phyloP scores from a whole-genome alignment of 345 rosid genomes.

The Brassica incana region DNA sequence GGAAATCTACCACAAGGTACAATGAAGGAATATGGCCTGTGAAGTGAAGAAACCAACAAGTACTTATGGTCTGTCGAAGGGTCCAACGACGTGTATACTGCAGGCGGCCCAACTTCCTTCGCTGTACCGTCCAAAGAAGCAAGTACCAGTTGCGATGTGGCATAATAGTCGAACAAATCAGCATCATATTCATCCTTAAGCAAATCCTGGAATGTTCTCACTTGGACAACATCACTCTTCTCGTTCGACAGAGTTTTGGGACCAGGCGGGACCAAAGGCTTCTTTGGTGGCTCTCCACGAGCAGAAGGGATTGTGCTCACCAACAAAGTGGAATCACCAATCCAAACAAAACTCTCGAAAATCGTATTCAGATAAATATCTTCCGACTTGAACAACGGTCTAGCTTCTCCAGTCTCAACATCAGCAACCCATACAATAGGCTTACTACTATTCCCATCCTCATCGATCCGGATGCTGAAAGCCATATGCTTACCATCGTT shows the following conservation, averaged over 20 bases:
- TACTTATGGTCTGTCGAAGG: constrained; percentile 91
- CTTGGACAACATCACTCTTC: constrained; percentile 62
- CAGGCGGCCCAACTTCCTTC: constrained; percentile 75
- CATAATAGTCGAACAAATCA: constrained; percentile 88
- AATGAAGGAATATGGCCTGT: constrained; percentile 87
- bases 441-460: constrained; percentile 59
- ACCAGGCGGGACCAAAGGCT: constrained; percentile 84
- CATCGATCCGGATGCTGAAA: constrained; percentile 72
- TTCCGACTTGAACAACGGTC: constrained; percentile 67
- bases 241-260: constrained; percentile 90
- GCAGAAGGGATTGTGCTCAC: constrained; percentile 76
- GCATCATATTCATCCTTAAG: constrained; percentile 92
- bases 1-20: constrained; percentile 98
- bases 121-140: constrained; percentile 73
- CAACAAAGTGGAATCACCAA: constrained; percentile 67
- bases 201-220: constrained; percentile 91
- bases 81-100: constrained; percentile 83
- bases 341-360: constrained; percentile 89
- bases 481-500: constrained; percentile 79
- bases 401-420: constrained; percentile 76
- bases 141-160: constrained; percentile 78
- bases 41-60: constrained; percentile 64
- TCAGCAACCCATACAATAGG: constrained; percentile 87
- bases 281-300: constrained; percentile 82
- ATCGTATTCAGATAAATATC: constrained; percentile 71